Evolutionary conservation across 345 rosid genomes (phyloP), one percentile per base, ranked within the genome.

Genomic region (Arabis hirsuta): DNA sequence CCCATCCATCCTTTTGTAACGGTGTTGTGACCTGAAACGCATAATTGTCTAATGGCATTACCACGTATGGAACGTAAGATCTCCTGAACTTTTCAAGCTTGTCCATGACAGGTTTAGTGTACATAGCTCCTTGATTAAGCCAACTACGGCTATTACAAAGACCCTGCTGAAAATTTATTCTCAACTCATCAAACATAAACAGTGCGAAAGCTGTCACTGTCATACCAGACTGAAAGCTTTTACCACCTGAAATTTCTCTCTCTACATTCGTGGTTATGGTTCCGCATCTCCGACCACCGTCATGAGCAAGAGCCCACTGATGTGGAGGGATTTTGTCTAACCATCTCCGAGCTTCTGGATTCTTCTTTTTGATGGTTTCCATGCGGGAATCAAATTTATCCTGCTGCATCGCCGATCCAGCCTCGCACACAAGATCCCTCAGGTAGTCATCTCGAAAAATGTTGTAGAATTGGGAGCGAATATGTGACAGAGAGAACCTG

Each of bases 251-350:
- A 42, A 42, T 39, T 16, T 32, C 0, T 14, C 14, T 1, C 4
- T 38, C 16, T 38, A 0, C 2, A 41, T 12, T 5, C 0, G 24
- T 54, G 4, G 1, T 20, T 38, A 73, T 19, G 10, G 19, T n/a
- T 13, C 65, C 65, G 8, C 45, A 73, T 20, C 65, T 38, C 7
- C 29, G 4, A 55, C 56, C 64, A 24, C 50, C 34, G 7, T 73
- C 77, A 64, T 73, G 65, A 31, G 57, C 64, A 4, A 44, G 29
- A 9, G 56, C 58, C 77, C 64, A 73, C 14, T 73, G 27, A 22
- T n/a, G 0, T 38, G 12, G 45, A 14, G 68, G 29, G 7, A 48
- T 60, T 48, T 71, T 42, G 12, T 58, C 67, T 34, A 59, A 60
- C 67, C 56, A 47, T 45, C n/a, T 26, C n/a, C 58, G 41, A 47